A percentile compares a stretch with the other conserved stretches of the same genome.
Conservation (phyloP, 176 grass and related monocot species). For the Ensete glaucum region DNA sequence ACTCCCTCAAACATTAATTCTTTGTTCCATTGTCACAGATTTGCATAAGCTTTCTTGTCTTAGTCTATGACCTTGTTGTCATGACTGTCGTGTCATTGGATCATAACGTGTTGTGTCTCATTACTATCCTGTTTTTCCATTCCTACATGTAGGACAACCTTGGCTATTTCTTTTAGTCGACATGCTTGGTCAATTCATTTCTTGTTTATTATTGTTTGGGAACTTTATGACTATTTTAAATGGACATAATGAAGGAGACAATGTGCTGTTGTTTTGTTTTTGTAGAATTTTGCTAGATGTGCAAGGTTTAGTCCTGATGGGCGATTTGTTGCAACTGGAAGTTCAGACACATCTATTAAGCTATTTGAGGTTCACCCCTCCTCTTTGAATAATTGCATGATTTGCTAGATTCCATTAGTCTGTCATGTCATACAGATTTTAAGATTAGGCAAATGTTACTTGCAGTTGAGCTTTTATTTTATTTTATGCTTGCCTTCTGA, state of each 20-base stretch:
- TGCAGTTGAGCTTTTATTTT: background rate
- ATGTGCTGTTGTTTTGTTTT: constrained; percentile 11
- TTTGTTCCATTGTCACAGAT: background rate
- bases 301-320: constrained; percentile 79
- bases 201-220: background rate
- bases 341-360: constrained; percentile 82
- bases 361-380: constrained; percentile 63
- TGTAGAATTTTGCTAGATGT: constrained; percentile 79
- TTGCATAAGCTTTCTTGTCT: background rate
- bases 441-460: background rate
- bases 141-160: background rate
- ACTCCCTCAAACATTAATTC: background rate
- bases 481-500: background rate
- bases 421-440: constrained; percentile 5
- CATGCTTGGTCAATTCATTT: background rate
- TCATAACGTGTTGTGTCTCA: background rate
- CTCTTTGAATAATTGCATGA: background rate
- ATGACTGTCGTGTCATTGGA: background rate
- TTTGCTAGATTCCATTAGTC: background rate
- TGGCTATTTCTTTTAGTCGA: background rate
- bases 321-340: constrained; percentile 84
- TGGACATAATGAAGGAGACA: background rate
- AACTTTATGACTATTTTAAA: constrained; percentile 13
- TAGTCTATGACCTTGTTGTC: background rate
- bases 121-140: background rate